Percentiles rank a stretch among this genome's conserved stretches.
These are phyloP conservation scores for Blastosporella zonata DNA, from an alignment of 1,284 basidiomycete genomes.

Conservation along the genomic window DNA sequence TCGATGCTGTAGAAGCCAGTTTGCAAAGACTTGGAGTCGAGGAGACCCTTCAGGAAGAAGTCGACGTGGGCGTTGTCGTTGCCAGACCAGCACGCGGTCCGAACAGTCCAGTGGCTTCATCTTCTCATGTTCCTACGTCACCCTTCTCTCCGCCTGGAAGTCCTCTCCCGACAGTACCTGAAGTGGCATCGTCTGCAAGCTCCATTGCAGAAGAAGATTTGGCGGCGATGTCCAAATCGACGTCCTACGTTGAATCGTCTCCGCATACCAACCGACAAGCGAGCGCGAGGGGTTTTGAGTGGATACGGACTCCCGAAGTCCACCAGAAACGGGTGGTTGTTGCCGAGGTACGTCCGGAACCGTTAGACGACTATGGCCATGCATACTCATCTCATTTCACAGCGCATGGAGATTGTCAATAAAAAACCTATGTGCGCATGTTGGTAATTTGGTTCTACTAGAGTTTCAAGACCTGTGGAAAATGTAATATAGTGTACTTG, in stretches of 20 bases:
- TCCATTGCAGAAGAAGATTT: conserved; percentile 71
- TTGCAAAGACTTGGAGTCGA: conserved; percentile 66
- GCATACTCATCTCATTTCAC: conserved; percentile 10
- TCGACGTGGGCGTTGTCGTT: conserved; percentile 49
- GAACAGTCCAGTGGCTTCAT: conserved; percentile 16
- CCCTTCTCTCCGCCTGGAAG: conserved; percentile 49
- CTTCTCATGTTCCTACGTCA: conserved; percentile 34
- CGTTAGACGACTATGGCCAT: conserved; percentile 6
- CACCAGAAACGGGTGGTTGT: conserved; percentile 59
- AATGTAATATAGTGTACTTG: conserved; percentile 15
- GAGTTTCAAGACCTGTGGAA: conserved; percentile 7
- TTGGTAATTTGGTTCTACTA: conserved; percentile 45
- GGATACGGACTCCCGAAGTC: conserved; percentile 55
- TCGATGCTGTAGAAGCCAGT: conserved; percentile 78
- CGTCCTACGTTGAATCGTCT: conserved; percentile 58
- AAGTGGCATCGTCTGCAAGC: conserved; percentile 44
- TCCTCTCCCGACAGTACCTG: conserved; percentile 54
- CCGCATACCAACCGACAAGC: conserved; percentile 43
- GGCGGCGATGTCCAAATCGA: conserved; percentile 70
- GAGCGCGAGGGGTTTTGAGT: conserved; percentile 56
- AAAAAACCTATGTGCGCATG: conserved; percentile 67
- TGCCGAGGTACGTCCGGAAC: conserved; percentile 54
- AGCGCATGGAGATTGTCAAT: conserved; percentile 73
- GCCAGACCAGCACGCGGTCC: conserved; percentile 22
- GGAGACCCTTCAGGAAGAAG: conserved; percentile 39